These are phyloP conservation scores for Toxoplasma gondii DNA, from an alignment of 169 alveolate genomes.

Conservation along the genomic window DNA sequence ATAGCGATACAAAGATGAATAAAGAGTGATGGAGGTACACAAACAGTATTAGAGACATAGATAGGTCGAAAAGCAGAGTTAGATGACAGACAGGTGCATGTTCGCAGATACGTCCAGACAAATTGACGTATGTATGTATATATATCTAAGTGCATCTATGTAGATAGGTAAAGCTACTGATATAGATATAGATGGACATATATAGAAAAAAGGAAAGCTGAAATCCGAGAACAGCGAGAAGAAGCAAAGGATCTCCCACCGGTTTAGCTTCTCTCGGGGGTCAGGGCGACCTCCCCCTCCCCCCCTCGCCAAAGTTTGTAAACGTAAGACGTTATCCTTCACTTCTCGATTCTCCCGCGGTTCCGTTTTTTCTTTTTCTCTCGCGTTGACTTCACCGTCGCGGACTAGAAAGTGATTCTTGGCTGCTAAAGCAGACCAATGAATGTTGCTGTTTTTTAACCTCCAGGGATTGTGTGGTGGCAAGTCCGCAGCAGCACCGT, in stretches of 20 bases:
- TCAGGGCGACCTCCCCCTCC: neutral
- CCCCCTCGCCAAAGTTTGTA: neutral
- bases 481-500: too few relatives aligned
- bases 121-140: neutral
- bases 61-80: neutral
- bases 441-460: too few relatives aligned
- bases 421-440: too few relatives aligned
- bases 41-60: too few relatives aligned
- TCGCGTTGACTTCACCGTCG: neutral
- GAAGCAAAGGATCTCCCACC: neutral
- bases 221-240: too few relatives aligned
- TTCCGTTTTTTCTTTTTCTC: neutral
- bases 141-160: neutral
- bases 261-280: neutral
- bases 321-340: neutral
- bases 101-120: neutral
- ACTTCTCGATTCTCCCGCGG: neutral
- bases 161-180: neutral
- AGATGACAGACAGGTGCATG: neutral
- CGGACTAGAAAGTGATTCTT: neutral
- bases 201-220: too few relatives aligned
- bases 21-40: too few relatives aligned
- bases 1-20: too few relatives aligned
- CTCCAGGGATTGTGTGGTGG: too few relatives aligned
- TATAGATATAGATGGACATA: neutral